These are phyloP conservation scores for Penicillium glabrum DNA, from an alignment of 2,329 filamentous ascomycete species.

Conservation along the genomic window DNA sequence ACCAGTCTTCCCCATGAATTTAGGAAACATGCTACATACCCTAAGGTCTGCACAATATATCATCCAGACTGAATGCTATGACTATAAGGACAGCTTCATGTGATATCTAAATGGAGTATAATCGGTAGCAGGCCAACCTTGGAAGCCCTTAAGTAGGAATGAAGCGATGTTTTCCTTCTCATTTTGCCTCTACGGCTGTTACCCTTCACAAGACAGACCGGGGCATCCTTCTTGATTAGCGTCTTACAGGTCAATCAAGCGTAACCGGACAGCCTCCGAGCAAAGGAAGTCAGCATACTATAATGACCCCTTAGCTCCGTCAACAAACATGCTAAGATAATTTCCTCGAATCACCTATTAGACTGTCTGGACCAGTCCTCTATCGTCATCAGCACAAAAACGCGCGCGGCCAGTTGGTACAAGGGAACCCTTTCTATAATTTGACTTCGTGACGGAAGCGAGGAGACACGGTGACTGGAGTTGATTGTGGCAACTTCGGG, in stretches of 20 bases:
- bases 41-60: no score
- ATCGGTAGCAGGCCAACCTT: no score
- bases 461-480: background rate
- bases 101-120: no score
- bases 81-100: no score
- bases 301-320: background rate
- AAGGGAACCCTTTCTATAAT: background rate
- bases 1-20: background rate
- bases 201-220: background rate
- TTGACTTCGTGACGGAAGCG: background rate
- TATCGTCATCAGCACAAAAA: background rate
- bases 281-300: background rate
- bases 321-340: background rate
- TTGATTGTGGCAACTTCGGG: background rate
- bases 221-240: background rate
- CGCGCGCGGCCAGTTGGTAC: background rate
- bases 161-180: background rate
- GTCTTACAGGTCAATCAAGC: background rate
- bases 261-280: background rate
- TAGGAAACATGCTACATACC: no score
- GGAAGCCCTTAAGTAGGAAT: no score
- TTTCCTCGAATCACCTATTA: background rate
- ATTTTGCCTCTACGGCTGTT: background rate
- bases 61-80: no score
- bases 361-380: background rate